Evolutionary conservation across 805 yeast genomes (phyloP).

Genomic region (Torulaspora indica): DNA sequence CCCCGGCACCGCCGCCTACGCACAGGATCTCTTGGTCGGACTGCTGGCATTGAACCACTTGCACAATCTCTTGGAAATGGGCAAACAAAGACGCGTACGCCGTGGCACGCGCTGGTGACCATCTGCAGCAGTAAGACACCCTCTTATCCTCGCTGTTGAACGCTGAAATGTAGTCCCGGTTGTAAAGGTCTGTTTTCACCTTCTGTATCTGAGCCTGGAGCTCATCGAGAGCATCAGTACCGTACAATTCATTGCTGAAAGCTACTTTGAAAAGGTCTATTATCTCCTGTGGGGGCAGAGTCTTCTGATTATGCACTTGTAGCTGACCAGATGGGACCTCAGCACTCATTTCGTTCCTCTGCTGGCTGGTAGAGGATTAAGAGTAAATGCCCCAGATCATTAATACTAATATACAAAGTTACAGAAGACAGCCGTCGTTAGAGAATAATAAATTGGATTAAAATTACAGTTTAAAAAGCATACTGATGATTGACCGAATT

Average conservation of each 20-base stretch:
- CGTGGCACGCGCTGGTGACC: slow-evolving; percentile 82
- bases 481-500: slow-evolving; percentile 1
- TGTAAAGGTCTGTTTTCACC: slow-evolving; percentile 65
- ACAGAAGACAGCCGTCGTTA: not conserved
- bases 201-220: slow-evolving; percentile 45
- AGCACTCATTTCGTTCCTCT: slow-evolving; percentile 5
- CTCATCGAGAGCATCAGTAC: slow-evolving; percentile 15
- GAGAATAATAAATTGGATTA: slow-evolving; percentile 5
- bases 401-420: slow-evolving; percentile 9
- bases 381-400: not conserved
- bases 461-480: slow-evolving; percentile 11
- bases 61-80: slow-evolving; percentile 36
- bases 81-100: slow-evolving; percentile 67
- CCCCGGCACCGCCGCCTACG: slow-evolving; percentile 90
- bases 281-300: slow-evolving; percentile 32
- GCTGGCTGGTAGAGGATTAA: not conserved
- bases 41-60: slow-evolving; percentile 21
- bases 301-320: slow-evolving; percentile 23
- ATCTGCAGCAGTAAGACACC: slow-evolving; percentile 72
- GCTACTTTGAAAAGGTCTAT: slow-evolving; percentile 31
- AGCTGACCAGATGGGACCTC: slow-evolving; percentile 14
- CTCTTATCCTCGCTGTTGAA: slow-evolving; percentile 60
- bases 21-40: slow-evolving; percentile 43
- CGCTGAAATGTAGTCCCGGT: slow-evolving; percentile 67
- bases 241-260: slow-evolving; percentile 28